Evolutionary conservation across 78 protist genomes (phyloP), one percentile per base, ranked within the genome.

Genomic region (Planoprotostelium fungivorum): DNA sequence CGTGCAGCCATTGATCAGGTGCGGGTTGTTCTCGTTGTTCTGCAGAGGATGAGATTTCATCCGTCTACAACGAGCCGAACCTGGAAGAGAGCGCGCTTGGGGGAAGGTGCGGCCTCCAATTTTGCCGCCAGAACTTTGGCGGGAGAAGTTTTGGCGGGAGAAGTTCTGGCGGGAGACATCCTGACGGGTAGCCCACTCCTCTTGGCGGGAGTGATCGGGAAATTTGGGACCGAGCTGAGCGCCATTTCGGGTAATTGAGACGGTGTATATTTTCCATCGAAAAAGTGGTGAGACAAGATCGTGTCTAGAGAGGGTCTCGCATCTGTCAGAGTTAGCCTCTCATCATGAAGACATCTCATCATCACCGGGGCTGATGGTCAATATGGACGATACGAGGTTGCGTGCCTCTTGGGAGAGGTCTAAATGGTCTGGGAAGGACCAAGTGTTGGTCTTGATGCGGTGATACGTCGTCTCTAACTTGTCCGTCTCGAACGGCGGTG

Each of bases 401-500:
- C 84, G 63, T 10, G 97, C 97, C 88, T 31, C 86, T 37, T 63
- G n/a, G 31, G 93, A 51, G 73, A 97, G 34, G 16, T 5, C 36
- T 16, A 89, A 39, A 84, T 87, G 85, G 35, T 73, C 88, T 31
- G 99, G 99, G 84, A 98, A 93, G 29, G 89, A 5, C 94, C 96
- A 98, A 34, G 85, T 83, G 84, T 89, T 90, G 36, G 83, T 29
- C 36, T 73, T 63, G 86, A 98, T 97, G 34, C 93, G 89, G 86
- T 90, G 51, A 94, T 97, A 98, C 84, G 99, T 98, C n/a, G 89
- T 38, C 93, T 94, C 95, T 38, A 96, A 97, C 88, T 95, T 94
- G 29, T 86, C 34, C 29, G 98, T 97, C 94, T 98, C 98, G 88
- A 99, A 99, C 29, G 99, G 99, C 37, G 99, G 99, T 89, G 87